These are phyloP conservation scores for Penicillium daleae DNA, from an alignment of 495 filamentous ascomycete genomes.

Conservation along the genomic window DNA sequence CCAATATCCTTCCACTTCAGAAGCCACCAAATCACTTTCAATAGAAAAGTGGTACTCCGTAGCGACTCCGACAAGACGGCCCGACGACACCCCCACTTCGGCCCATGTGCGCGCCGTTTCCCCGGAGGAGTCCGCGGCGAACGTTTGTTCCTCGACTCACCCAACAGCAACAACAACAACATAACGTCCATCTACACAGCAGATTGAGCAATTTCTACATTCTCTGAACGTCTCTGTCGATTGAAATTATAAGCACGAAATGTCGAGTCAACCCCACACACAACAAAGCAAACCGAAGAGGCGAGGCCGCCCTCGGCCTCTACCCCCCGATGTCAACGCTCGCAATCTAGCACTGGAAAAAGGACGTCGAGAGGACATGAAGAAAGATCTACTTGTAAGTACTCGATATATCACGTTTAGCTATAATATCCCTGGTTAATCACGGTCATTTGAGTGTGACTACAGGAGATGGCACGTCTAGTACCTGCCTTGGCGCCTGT, in stretches of 20 bases:
- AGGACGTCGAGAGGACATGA: slow-evolving; percentile 2
- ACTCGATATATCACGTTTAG: neutral
- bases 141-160: neutral
- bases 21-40: neutral
- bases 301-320: neutral
- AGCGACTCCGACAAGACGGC: neutral
- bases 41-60: neutral
- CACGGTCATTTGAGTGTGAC: neutral
- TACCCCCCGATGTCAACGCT: neutral
- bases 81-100: slow-evolving; percentile 1
- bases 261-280: neutral
- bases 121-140: neutral
- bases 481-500: slow-evolving; percentile 1
- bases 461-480: neutral
- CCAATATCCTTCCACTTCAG: neutral
- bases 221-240: neutral
- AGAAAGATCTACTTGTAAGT: slow-evolving; percentile 2
- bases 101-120: neutral
- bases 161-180: neutral
- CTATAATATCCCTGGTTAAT: neutral
- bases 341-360: neutral
- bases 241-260: neutral
- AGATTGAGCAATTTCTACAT: too few relatives aligned
- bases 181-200: neutral
- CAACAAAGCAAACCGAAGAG: neutral